phyloP scores from a whole-genome alignment of 2,329 filamentous ascomycete genomes.

The Hypocreales sp. region DNA sequence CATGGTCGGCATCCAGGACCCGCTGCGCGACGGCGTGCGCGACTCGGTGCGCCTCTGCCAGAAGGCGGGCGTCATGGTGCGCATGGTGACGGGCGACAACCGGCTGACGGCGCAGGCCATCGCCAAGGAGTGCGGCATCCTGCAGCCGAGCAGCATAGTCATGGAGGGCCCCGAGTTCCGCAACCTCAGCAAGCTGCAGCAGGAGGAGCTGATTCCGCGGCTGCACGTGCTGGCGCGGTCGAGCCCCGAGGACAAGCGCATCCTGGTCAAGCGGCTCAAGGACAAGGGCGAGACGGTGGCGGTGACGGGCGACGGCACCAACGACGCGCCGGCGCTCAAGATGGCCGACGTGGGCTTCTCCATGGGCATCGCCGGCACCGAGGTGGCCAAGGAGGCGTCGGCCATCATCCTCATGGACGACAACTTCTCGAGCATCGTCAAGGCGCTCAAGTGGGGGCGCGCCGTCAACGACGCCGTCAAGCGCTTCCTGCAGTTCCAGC shows the following conservation, averaged over 20 bases:
- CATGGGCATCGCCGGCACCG: conserved; percentile 72
- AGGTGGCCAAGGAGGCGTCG: conserved; percentile 74
- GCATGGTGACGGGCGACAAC: conserved; percentile 81
- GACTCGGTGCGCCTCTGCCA: conserved; percentile 62
- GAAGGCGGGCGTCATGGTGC: conserved; percentile 60
- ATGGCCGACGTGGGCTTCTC: conserved; percentile 73
- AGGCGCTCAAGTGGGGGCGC: conserved; percentile 67
- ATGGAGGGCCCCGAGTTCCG: conserved; percentile 71
- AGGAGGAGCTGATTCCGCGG: conserved; percentile 50
- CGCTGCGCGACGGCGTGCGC: conserved; percentile 57
- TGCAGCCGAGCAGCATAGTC: conserved; percentile 49
- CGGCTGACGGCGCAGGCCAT: conserved; percentile 66
- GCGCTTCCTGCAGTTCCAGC: conserved; percentile 62
- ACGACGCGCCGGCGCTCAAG: conserved; percentile 69
- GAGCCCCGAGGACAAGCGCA: conserved; percentile 62
- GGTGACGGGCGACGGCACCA: conserved; percentile 72
- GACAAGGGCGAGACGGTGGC: conserved; percentile 64
- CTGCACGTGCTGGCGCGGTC: conserved; percentile 61
- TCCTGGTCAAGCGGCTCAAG: conserved; percentile 56
- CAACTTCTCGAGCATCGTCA: conserved; percentile 76
- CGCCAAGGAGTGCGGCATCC: conserved; percentile 63
- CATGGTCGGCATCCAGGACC: conserved; percentile 70
- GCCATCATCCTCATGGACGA: conserved; percentile 81
- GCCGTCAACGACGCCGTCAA: conserved; percentile 66
- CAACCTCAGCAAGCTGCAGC: conserved; percentile 49